Conservation (phyloP, 495 filamentous ascomycete species). For the Tetracladium setigerum region DNA sequence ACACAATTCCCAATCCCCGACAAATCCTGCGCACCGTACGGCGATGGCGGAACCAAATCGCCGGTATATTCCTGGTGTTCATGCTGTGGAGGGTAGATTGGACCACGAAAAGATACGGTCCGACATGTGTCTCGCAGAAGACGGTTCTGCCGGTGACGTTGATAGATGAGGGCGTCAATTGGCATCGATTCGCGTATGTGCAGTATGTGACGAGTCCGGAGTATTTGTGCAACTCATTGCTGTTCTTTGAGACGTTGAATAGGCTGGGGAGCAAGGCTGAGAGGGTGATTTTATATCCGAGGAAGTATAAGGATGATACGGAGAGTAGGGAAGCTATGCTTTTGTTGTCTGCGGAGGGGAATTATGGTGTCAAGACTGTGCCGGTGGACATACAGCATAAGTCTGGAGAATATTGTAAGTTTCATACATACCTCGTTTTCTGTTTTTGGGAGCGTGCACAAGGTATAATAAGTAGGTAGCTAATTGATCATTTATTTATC, state of each 20-base stretch:
- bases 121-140: slow-evolving; percentile 5
- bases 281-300: slow-evolving; percentile 60
- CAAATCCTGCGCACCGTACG: slow-evolving; percentile 6
- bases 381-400: slow-evolving; percentile 52
- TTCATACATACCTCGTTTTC: background rate
- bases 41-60: background rate
- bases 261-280: slow-evolving; percentile 55
- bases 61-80: background rate
- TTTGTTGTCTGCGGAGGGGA: slow-evolving; percentile 48
- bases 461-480: background rate
- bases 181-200: slow-evolving; percentile 59
- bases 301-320: slow-evolving; percentile 38
- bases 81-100: background rate
- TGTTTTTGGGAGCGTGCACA: background rate
- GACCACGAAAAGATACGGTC: background rate
- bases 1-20: background rate
- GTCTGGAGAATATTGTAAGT: slow-evolving; percentile 31
- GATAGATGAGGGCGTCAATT: slow-evolving; percentile 29
- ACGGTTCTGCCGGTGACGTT: background rate
- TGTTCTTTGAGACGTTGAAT: slow-evolving; percentile 62
- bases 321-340: slow-evolving; percentile 44
- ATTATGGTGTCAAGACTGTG: slow-evolving; percentile 52
- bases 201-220: slow-evolving; percentile 62
- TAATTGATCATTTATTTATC: background rate
- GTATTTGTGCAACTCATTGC: slow-evolving; percentile 69